A percentile compares a stretch with the other conserved stretches of the same genome.
These are phyloP conservation scores for Bipolaris gigantea DNA, from an alignment of 2,329 filamentous ascomycete species.

Conservation along the genomic window DNA sequence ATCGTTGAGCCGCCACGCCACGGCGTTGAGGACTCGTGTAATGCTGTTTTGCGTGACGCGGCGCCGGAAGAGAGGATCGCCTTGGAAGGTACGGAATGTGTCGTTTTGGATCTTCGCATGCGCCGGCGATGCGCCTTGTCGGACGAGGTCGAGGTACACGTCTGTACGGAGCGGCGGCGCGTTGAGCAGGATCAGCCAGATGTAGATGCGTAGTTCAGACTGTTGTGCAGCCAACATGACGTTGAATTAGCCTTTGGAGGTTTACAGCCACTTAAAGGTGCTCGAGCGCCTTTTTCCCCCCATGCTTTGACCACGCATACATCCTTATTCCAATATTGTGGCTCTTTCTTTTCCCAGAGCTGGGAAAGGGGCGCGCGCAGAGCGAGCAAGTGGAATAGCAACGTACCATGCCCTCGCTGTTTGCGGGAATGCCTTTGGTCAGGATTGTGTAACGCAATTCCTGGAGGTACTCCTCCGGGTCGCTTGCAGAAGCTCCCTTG, in stretches of 20 bases:
- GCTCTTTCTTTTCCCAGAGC: background rate
- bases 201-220: conserved; percentile 92
- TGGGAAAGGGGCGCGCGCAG: background rate
- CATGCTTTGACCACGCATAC: background rate
- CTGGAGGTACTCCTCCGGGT: conserved; percentile 67
- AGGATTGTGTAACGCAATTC: conserved; percentile 73
- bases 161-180: conserved; percentile 83
- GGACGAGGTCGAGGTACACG: conserved; percentile 84
- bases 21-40: conserved; percentile 90
- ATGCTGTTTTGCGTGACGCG: conserved; percentile 94
- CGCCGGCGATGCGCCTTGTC: conserved; percentile 88
- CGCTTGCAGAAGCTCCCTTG: conserved; percentile 75
- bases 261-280: background rate
- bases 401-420: conserved; percentile 77
- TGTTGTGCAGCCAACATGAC: conserved; percentile 41
- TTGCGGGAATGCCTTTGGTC: conserved; percentile 74
- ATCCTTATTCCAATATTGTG: background rate
- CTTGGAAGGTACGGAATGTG: conserved; percentile 93
- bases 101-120: conserved; percentile 99
- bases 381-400: background rate
- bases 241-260: background rate
- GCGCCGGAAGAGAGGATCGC: conserved; percentile 93
- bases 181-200: conserved; percentile 93
- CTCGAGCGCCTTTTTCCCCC: background rate
- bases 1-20: conserved; percentile 92